Evolutionary conservation across 2,329 filamentous ascomycete species (phyloP).

Genomic region (Penicillium paneum): DNA sequence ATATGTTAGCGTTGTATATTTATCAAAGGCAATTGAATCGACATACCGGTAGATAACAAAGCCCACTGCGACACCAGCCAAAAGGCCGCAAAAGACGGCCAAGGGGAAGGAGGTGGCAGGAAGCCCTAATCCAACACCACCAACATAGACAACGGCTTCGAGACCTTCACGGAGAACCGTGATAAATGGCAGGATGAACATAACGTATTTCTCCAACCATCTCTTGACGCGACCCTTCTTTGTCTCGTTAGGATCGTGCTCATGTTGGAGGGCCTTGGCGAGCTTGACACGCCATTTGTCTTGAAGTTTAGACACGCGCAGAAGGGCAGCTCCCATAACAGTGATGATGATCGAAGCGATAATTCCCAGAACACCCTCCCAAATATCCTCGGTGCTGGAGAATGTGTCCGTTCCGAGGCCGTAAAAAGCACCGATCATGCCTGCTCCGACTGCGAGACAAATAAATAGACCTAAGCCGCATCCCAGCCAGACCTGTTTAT

Average conservation of each 20-base stretch:
- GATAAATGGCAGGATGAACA: slow-evolving; percentile 83
- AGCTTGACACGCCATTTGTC: slow-evolving; percentile 84
- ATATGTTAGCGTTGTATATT: not conserved
- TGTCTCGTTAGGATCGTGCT: slow-evolving; percentile 40
- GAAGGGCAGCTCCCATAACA: slow-evolving; percentile 72
- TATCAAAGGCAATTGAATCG: not conserved
- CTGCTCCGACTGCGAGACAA: slow-evolving; percentile 63
- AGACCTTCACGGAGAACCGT: slow-evolving; percentile 84
- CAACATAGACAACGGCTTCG: slow-evolving; percentile 82
- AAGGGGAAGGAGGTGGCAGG: slow-evolving; percentile 75
- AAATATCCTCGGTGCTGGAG: slow-evolving; percentile 68
- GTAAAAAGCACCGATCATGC: slow-evolving; percentile 72
- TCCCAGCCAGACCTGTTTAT: slow-evolving; percentile 62
- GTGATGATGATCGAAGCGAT: slow-evolving; percentile 78
- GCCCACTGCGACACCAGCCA: slow-evolving; percentile 65
- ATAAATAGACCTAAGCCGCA: slow-evolving; percentile 61
- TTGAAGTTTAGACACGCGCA: slow-evolving; percentile 79
- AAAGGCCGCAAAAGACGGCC: slow-evolving; percentile 68
- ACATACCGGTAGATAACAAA: slow-evolving; percentile 74
- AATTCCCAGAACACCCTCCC: slow-evolving; percentile 75
- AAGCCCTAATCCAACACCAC: slow-evolving; percentile 73
- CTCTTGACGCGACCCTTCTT: slow-evolving; percentile 54
- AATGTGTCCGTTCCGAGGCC: slow-evolving; percentile 65
- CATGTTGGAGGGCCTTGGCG: slow-evolving; percentile 57
- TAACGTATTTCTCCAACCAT: slow-evolving; percentile 73